These are phyloP conservation scores for Diaporthe destruens DNA, from an alignment of 2,329 filamentous ascomycete genomes.

Conservation along the genomic window DNA sequence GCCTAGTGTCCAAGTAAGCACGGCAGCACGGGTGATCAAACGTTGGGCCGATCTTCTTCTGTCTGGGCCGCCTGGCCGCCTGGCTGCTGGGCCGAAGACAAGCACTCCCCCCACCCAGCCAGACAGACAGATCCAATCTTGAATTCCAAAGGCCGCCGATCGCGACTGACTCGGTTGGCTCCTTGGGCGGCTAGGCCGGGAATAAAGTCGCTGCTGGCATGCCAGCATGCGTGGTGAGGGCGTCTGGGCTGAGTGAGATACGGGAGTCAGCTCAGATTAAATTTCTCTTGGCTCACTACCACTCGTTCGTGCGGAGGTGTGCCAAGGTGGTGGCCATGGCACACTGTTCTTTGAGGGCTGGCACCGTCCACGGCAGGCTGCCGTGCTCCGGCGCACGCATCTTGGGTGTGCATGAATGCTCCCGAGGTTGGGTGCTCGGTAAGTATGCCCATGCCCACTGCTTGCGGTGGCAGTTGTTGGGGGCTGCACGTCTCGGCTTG, in stretches of 20 bases:
- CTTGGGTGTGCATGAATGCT: too few species aligned
- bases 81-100: not conserved
- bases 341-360: not conserved
- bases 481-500: constrained; percentile 7
- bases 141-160: constrained; percentile 2
- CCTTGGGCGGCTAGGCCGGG: constrained; percentile 25
- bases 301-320: not conserved
- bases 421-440: not conserved
- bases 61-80: not conserved
- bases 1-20: constrained; percentile 5
- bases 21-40: constrained; percentile 33
- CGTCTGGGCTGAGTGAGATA: not conserved
- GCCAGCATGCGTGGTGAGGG: not conserved
- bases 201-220: not conserved
- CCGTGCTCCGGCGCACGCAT: constrained; percentile 9
- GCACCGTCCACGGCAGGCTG: constrained; percentile 1
- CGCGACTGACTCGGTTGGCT: constrained; percentile 15
- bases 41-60: constrained; percentile 22
- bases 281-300: constrained; percentile 8
- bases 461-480: not conserved
- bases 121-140: not conserved
- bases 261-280: constrained; percentile 25
- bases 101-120: not conserved
- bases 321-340: constrained; percentile 27
- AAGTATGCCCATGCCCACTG: not conserved